A percentile compares a stretch with the other conserved stretches of the same genome.
phyloP scores from a whole-genome alignment of 768 basidiomycete genomes.

The Gloeostereum incarnatum region DNA sequence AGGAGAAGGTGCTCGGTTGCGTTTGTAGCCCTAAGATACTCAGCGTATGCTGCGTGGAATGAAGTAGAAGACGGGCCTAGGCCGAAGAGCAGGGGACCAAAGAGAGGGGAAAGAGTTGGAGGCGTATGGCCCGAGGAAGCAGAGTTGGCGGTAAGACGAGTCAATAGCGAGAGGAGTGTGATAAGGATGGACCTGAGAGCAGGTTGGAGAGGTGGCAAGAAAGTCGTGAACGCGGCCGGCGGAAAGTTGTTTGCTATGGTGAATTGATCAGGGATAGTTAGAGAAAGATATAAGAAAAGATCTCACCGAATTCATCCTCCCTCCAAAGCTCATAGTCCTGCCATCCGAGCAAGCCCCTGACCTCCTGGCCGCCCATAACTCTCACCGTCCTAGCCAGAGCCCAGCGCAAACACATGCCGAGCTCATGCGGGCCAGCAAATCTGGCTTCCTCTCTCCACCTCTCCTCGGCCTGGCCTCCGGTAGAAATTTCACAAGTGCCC shows the following conservation, averaged over 20 bases:
- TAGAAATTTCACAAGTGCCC: slow-evolving; percentile 36
- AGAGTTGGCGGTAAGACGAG: slow-evolving; percentile 77
- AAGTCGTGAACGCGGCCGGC: slow-evolving; percentile 59
- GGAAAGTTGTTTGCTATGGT: slow-evolving; percentile 54
- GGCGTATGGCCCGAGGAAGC: slow-evolving; percentile 85
- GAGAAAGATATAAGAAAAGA: slow-evolving; percentile 13
- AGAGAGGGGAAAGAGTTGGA: slow-evolving; percentile 80
- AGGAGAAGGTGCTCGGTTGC: slow-evolving; percentile 94
- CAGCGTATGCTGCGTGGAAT: slow-evolving; percentile 49
- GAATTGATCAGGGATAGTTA: slow-evolving; percentile 5
- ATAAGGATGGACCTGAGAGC: slow-evolving; percentile 51
- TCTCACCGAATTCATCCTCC: slow-evolving; percentile 72
- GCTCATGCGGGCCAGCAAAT: slow-evolving; percentile 79
- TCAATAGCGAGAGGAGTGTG: slow-evolving; percentile 72
- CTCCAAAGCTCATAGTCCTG: slow-evolving; percentile 79
- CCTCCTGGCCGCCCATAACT: slow-evolving; percentile 56
- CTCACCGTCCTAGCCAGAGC: slow-evolving; percentile 74
- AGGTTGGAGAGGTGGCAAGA: slow-evolving; percentile 46
- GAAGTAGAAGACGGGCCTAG: slow-evolving; percentile 20
- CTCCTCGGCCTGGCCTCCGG: slow-evolving; percentile 32
- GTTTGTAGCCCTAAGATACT: slow-evolving; percentile 73
- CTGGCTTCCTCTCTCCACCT: slow-evolving; percentile 74
- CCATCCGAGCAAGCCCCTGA: slow-evolving; percentile 82
- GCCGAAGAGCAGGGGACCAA: slow-evolving; percentile 86
- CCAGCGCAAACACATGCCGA: slow-evolving; percentile 93